A percentile compares a stretch with the other conserved stretches of the same genome.
Evolutionary conservation across 2,329 filamentous ascomycete genomes (phyloP).

Genomic region (Phaeosphaeriaceae sp.): DNA sequence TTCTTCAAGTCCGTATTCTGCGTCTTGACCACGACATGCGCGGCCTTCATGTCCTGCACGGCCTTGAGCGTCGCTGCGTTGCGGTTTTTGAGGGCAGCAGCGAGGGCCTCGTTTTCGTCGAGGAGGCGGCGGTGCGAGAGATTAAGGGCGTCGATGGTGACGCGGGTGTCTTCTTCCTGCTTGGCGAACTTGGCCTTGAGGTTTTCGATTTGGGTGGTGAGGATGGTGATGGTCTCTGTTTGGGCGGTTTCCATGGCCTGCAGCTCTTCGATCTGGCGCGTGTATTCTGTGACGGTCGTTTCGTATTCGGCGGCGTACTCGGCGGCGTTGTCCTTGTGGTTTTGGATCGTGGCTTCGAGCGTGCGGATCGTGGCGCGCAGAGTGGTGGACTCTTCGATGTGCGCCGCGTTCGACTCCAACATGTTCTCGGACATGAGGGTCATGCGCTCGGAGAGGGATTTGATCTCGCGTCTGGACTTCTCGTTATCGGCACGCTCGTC

Average conservation of each 20-base stretch:
- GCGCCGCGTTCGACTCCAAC: slow-evolving; percentile 35
- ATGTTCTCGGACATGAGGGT: slow-evolving; percentile 38
- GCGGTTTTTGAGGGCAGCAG: slow-evolving; percentile 35
- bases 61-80: slow-evolving; percentile 36
- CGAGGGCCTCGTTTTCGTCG: slow-evolving; percentile 39
- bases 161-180: slow-evolving; percentile 34
- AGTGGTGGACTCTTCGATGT: slow-evolving; percentile 37
- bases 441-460: slow-evolving; percentile 36
- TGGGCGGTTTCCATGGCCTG: slow-evolving; percentile 42
- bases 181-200: slow-evolving; percentile 41
- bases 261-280: slow-evolving; percentile 43
- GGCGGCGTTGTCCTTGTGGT: slow-evolving; percentile 36
- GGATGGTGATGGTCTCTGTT: slow-evolving; percentile 37
- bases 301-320: slow-evolving; percentile 33
- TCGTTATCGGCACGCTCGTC: slow-evolving; percentile 32
- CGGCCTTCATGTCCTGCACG: slow-evolving; percentile 42
- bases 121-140: slow-evolving; percentile 35
- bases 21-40: slow-evolving; percentile 39
- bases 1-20: slow-evolving; percentile 36
- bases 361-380: slow-evolving; percentile 48
- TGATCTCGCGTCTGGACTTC: slow-evolving; percentile 34
- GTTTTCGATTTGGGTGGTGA: slow-evolving; percentile 40
- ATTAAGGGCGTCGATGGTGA: slow-evolving; percentile 41
- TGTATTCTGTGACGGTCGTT: slow-evolving; percentile 32
- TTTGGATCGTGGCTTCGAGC: slow-evolving; percentile 48